A percentile compares a stretch with the other conserved stretches of the same genome.
These are phyloP conservation scores for Micractinium sp. DNA, from an alignment of 139 green algal genomes.

Conservation along the genomic window DNA sequence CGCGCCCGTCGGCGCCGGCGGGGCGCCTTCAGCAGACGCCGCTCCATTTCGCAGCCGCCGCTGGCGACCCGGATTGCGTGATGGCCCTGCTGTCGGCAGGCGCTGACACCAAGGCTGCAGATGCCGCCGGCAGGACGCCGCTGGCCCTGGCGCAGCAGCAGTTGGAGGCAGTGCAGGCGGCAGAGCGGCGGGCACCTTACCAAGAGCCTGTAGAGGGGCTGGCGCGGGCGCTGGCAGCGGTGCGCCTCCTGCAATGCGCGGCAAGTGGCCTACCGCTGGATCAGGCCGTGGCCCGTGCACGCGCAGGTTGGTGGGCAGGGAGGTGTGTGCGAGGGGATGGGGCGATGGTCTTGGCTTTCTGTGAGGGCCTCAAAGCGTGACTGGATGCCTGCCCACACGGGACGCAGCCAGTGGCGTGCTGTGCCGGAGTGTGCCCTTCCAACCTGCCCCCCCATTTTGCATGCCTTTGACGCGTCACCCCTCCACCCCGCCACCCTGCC, in stretches of 20 bases:
- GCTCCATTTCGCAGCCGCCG: not conserved
- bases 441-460: too few species aligned
- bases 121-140: not conserved
- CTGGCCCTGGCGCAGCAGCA: not conserved
- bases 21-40: not conserved
- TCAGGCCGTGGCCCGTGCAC: too few species aligned
- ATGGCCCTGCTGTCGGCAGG: not conserved
- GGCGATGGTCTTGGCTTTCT: not conserved
- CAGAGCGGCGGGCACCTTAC: not conserved
- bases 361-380: not conserved
- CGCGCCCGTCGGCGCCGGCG: not conserved
- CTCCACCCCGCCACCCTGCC: too few species aligned
- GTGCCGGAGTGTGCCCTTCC: too few species aligned
- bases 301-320: not conserved
- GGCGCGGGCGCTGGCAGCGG: not conserved
- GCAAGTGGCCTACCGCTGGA: not conserved
- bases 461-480: too few species aligned
- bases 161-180: not conserved
- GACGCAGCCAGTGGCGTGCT: too few species aligned
- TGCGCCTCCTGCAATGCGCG: not conserved
- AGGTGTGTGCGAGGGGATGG: too few species aligned
- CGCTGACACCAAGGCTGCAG: not conserved
- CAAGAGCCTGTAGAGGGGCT: not conserved
- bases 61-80: not conserved
- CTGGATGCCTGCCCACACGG: too few species aligned